phyloP scores from a whole-genome alignment of 176 grass and related monocot species.

The Bromus sterilis region DNA sequence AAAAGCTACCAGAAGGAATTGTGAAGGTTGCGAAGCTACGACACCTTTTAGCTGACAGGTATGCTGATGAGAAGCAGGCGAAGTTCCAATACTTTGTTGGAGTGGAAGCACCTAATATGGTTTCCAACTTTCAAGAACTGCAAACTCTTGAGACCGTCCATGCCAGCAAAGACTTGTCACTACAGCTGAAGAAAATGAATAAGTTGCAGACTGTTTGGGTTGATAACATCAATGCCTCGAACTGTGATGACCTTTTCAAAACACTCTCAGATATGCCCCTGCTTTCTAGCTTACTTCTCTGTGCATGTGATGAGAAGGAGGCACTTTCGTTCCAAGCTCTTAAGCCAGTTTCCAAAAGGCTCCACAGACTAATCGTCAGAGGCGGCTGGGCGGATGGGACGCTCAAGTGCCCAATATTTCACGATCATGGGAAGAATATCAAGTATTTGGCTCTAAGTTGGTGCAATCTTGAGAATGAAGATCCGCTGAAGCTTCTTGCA shows the following conservation, averaged over 20 bases:
- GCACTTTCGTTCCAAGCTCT: neutral
- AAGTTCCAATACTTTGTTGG: neutral
- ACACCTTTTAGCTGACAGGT: neutral
- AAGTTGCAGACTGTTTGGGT: neutral
- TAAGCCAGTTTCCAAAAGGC: neutral
- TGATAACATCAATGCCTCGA: neutral
- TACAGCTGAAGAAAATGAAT: slow-evolving; percentile 6
- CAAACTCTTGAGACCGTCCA: slow-evolving; percentile 14
- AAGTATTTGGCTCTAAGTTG: neutral
- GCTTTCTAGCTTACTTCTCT: neutral
- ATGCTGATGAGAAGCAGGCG: neutral
- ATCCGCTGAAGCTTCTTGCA: neutral
- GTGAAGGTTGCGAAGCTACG: neutral
- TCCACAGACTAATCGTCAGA: neutral
- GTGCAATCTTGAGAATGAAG: neutral
- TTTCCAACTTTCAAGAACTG: slow-evolving; percentile 2
- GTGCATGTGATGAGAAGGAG: neutral
- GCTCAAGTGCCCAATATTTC: neutral
- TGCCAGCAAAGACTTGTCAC: neutral
- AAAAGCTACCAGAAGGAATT: neutral
- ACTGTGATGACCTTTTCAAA: neutral
- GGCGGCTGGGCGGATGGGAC: neutral
- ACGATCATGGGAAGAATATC: neutral
- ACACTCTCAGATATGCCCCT: neutral
- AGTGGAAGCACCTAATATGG: neutral